A percentile compares a stretch with the other conserved stretches of the same genome.
Evolutionary conservation across 768 basidiomycete species (phyloP).

Genomic region (Pisolithus albus): DNA sequence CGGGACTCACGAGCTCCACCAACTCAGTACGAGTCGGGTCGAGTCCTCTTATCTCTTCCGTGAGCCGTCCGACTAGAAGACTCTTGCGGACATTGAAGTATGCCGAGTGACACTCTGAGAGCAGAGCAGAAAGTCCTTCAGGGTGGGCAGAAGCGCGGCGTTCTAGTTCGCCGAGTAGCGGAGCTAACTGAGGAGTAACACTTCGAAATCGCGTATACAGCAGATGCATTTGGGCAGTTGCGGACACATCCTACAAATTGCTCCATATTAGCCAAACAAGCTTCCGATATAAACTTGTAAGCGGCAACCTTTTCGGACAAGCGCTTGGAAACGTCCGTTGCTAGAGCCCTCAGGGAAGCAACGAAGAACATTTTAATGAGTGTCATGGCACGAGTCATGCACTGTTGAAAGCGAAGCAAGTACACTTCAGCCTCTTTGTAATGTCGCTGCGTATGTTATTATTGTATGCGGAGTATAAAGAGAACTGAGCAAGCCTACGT

Average conservation of each 20-base stretch:
- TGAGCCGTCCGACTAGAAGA: slow-evolving; percentile 65
- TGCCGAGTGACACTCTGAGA: slow-evolving; percentile 81
- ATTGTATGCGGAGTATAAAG: background rate
- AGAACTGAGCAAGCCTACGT: slow-evolving; percentile 47
- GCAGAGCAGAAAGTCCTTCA: slow-evolving; percentile 73
- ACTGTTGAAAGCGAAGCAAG: slow-evolving; percentile 95
- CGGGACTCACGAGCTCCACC: slow-evolving; percentile 66
- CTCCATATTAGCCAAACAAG: background rate
- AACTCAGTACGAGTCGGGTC: slow-evolving; percentile 76
- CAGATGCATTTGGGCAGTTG: slow-evolving; percentile 75
- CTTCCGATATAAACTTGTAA: background rate
- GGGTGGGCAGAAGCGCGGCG: slow-evolving; percentile 68
- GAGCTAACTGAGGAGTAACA: slow-evolving; percentile 63
- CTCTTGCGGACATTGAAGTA: slow-evolving; percentile 72
- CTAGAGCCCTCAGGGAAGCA: slow-evolving; percentile 70
- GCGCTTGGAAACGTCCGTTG: slow-evolving; percentile 69
- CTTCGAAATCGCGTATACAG: slow-evolving; percentile 84
- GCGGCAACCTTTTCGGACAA: slow-evolving; percentile 61
- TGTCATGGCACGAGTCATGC: slow-evolving; percentile 97
- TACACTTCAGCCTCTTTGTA: slow-evolving; percentile 92
- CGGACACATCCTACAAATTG: slow-evolving; percentile 57
- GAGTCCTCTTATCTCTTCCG: slow-evolving; percentile 75
- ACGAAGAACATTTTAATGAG: slow-evolving; percentile 97
- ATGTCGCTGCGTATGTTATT: slow-evolving; percentile 52
- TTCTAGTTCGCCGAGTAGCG: slow-evolving; percentile 82